A percentile compares a stretch with the other conserved stretches of the same genome.
Evolutionary conservation across 495 filamentous ascomycete species (phyloP).

Genomic region (Rusavskia elegans): DNA sequence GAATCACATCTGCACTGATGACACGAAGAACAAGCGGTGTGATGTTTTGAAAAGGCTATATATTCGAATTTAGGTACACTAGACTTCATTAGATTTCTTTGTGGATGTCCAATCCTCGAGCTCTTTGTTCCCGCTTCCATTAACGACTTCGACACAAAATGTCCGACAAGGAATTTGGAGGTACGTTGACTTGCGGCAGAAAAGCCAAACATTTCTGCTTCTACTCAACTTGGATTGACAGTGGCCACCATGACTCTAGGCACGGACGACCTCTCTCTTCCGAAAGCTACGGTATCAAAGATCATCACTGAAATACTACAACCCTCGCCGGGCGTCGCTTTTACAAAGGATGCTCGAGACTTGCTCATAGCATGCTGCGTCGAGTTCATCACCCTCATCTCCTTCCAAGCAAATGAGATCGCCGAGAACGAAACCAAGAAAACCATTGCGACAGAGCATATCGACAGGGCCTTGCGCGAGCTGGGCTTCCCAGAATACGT

Average conservation of each 20-base stretch:
- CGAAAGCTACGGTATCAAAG: conserved; percentile 96
- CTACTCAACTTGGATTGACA: neutral
- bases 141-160: conserved; percentile 30
- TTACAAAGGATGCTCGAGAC: conserved; percentile 87
- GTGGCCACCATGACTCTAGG: conserved; percentile 26
- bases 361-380: conserved; percentile 97
- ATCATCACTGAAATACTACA: conserved; percentile 88
- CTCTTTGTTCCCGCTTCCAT: too few relatives aligned
- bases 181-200: conserved; percentile 27
- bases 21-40: too few relatives aligned
- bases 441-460: conserved; percentile 93
- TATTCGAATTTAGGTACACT: too few relatives aligned
- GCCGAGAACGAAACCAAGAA: conserved; percentile 97
- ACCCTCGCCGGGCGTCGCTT: conserved; percentile 39
- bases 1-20: too few relatives aligned
- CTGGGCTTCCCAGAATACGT: conserved; percentile 88
- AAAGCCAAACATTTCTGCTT: neutral
- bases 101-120: too few relatives aligned
- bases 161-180: conserved; percentile 82
- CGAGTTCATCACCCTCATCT: conserved; percentile 95
- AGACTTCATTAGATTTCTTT: too few relatives aligned
- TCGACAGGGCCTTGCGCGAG: conserved; percentile 77
- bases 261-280: conserved; percentile 85
- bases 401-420: conserved; percentile 95
- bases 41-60: too few relatives aligned